phyloP scores from a whole-genome alignment of 106 monocot genomes.

The Ottelia alismoides region DNA sequence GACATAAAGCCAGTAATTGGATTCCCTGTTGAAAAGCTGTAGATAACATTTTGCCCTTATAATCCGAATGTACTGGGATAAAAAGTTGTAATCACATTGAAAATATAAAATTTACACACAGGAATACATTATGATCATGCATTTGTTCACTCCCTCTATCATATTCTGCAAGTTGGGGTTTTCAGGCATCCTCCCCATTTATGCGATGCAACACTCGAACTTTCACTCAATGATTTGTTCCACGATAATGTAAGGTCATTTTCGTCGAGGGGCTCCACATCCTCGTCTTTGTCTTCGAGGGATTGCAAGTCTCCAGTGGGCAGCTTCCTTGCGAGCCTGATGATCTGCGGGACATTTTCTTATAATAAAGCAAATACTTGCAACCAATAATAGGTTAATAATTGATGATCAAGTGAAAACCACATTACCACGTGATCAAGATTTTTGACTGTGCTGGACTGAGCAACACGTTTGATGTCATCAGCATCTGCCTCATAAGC shows the following conservation, averaged over 20 bases:
- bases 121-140: not conserved
- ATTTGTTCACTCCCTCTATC: not conserved
- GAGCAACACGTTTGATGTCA: conserved; percentile 67
- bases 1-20: conserved; percentile 14
- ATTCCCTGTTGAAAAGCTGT: conserved; percentile 18
- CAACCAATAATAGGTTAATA: not conserved
- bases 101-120: not conserved
- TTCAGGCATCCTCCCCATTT: not conserved
- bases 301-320: conserved; percentile 74
- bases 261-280: conserved; percentile 55
- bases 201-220: too few species aligned
- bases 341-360: conserved; percentile 38
- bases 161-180: conserved; percentile 1
- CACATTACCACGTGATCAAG: conserved; percentile 81
- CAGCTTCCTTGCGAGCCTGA: conserved; percentile 76
- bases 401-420: not conserved
- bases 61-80: not conserved
- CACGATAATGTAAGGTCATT: conserved; percentile 52
- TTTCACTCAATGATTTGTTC: not conserved
- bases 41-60: not conserved
- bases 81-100: not conserved
- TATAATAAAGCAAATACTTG: not conserved
- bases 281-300: conserved; percentile 26
- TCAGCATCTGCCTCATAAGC: conserved; percentile 76
- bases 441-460: conserved; percentile 51